Conservation (phyloP, 148 eudicot species). For the Hydrangea macrophylla region DNA sequence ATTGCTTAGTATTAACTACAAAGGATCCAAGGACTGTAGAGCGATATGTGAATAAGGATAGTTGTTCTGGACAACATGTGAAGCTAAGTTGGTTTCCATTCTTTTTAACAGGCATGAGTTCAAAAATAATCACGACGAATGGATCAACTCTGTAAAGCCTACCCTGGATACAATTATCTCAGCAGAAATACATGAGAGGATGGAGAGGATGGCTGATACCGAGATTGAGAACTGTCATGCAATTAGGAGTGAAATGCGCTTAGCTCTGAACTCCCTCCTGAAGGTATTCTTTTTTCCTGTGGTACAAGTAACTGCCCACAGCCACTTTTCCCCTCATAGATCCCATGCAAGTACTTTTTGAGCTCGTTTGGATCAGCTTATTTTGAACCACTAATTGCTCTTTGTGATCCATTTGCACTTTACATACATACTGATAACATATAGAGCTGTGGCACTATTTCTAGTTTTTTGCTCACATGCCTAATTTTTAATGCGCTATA, state of each 20-base stretch:
- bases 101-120: constrained; percentile 65
- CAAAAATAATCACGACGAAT: constrained; percentile 63
- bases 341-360: neutral
- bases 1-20: too few species aligned
- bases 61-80: neutral
- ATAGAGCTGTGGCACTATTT: neutral
- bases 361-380: too few species aligned
- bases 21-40: too few species aligned
- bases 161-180: constrained; percentile 47
- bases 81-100: neutral
- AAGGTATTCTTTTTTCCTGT: constrained; percentile 43
- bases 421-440: neutral
- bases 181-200: constrained; percentile 34
- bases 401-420: neutral
- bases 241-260: constrained; percentile 72
- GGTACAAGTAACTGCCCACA: neutral
- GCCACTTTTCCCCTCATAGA: neutral
- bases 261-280: constrained; percentile 64
- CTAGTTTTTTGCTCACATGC: neutral
- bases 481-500: neutral
- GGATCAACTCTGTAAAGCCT: constrained; percentile 73
- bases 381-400: too few species aligned
- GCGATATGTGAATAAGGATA: neutral
- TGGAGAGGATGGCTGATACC: constrained; percentile 38
- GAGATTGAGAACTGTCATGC: constrained; percentile 56